phyloP scores from a whole-genome alignment of 345 rosid species.

The Eucalyptus albens region DNA sequence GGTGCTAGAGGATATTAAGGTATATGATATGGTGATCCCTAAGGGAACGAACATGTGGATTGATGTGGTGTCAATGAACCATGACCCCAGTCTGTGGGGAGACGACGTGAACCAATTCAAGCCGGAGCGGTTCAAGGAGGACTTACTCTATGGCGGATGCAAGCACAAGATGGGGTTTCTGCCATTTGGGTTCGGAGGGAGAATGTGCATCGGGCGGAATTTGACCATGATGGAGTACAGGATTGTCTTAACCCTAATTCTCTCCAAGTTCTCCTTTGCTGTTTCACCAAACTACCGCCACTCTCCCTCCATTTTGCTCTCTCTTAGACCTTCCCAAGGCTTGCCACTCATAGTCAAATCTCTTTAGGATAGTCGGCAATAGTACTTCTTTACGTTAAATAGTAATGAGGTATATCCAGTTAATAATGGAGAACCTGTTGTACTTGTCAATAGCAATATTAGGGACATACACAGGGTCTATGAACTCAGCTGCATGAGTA shows the following conservation, averaged over 20 bases:
- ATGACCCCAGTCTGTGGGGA: slow-evolving; percentile 5
- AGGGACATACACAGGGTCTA: not conserved
- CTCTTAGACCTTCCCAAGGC: slow-evolving; percentile 5
- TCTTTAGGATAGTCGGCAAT: not conserved
- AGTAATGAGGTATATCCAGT: not conserved
- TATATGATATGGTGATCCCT: not conserved
- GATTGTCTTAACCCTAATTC: not conserved
- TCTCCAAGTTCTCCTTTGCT: slow-evolving; percentile 2
- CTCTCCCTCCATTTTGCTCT: not conserved
- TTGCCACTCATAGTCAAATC: not conserved
- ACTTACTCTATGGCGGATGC: not conserved
- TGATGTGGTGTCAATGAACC: slow-evolving; percentile 1
- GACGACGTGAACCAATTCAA: slow-evolving; percentile 1
- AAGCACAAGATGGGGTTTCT: slow-evolving; percentile 6
- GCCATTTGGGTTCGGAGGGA: slow-evolving; percentile 8
- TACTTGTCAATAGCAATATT: not conserved
- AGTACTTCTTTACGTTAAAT: not conserved
- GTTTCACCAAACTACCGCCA: slow-evolving; percentile 1
- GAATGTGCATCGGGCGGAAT: slow-evolving; percentile 6
- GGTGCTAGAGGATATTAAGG: not conserved
- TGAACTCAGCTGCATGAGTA: not conserved
- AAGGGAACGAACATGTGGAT: slow-evolving; percentile 1
- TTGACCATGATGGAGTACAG: slow-evolving; percentile 1
- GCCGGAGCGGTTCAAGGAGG: slow-evolving; percentile 5
- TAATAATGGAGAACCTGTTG: not conserved